Evolutionary conservation across 2,329 filamentous ascomycete genomes (phyloP).

Genomic region (Metarhizium humberi): DNA sequence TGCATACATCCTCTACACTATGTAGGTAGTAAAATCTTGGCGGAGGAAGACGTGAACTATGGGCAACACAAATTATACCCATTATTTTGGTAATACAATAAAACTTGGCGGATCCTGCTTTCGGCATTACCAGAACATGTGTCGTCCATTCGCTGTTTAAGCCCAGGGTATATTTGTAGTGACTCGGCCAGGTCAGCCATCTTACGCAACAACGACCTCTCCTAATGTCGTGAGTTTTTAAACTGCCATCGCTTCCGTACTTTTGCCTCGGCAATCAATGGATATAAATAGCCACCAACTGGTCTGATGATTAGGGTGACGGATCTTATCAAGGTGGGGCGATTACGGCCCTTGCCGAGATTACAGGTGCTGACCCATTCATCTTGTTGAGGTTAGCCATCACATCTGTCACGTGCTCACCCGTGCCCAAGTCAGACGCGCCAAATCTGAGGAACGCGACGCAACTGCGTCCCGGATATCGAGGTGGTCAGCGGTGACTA

Average conservation of each 20-base stretch:
- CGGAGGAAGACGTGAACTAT: background rate
- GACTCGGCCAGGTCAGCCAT: too few relatives aligned
- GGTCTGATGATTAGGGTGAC: background rate
- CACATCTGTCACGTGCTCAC: slow-evolving; percentile 8
- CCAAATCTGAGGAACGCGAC: background rate
- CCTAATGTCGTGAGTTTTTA: too few relatives aligned
- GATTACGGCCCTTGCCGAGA: slow-evolving; percentile 1
- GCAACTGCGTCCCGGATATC: background rate
- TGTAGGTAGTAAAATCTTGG: slow-evolving; percentile 1
- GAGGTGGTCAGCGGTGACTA: background rate
- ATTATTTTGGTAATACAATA: background rate
- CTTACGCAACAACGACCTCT: too few relatives aligned
- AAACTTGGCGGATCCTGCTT: background rate
- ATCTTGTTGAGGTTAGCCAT: too few relatives aligned
- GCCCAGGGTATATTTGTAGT: too few relatives aligned
- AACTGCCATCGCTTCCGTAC: background rate
- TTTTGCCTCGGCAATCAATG: background rate
- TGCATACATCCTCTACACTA: slow-evolving; percentile 1
- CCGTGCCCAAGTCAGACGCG: slow-evolving; percentile 3
- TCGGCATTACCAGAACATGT: background rate
- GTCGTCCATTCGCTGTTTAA: too few relatives aligned
- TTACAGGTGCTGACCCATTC: too few relatives aligned
- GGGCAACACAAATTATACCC: background rate
- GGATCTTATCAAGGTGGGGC: background rate
- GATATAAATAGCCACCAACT: background rate